phyloP scores from a whole-genome alignment of 1,284 basidiomycete genomes.

The Trametes polyzona region DNA sequence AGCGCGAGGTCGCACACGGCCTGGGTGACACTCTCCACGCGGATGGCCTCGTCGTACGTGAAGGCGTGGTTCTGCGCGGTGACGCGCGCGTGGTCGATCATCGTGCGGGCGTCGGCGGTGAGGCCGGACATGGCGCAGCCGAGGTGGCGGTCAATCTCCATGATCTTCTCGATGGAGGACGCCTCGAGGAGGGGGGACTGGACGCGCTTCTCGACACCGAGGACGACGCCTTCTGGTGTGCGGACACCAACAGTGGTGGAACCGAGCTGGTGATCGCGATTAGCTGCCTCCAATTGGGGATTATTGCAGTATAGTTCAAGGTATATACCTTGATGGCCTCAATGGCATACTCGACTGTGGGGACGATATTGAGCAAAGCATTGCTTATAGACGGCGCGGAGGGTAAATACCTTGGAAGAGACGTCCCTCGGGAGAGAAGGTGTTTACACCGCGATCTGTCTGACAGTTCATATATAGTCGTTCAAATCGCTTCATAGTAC shows the following conservation, averaged over 20 bases:
- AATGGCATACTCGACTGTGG: constrained; percentile 96
- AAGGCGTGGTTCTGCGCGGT: constrained; percentile 96
- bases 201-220: constrained; percentile 98
- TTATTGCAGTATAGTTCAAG: not conserved
- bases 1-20: constrained; percentile 97
- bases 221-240: constrained; percentile 87
- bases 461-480: constrained; percentile 2
- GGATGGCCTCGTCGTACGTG: constrained; percentile 97
- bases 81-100: constrained; percentile 99
- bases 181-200: constrained; percentile 96
- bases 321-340: constrained; percentile 89
- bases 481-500: not conserved
- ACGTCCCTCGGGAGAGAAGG: constrained; percentile 97
- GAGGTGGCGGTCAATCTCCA: constrained; percentile 98
- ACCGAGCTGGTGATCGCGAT: constrained; percentile 70
- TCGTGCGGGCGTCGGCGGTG: constrained; percentile 97
- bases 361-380: not conserved
- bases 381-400: not conserved
- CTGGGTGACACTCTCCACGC: constrained; percentile 96
- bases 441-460: constrained; percentile 95
- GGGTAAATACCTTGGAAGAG: constrained; percentile 78
- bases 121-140: constrained; percentile 99
- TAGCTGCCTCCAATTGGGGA: not conserved
- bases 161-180: constrained; percentile 98
- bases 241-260: constrained; percentile 96